phyloP scores from a whole-genome alignment of 495 filamentous ascomycete species.

The Xylaria flabelliformis region DNA sequence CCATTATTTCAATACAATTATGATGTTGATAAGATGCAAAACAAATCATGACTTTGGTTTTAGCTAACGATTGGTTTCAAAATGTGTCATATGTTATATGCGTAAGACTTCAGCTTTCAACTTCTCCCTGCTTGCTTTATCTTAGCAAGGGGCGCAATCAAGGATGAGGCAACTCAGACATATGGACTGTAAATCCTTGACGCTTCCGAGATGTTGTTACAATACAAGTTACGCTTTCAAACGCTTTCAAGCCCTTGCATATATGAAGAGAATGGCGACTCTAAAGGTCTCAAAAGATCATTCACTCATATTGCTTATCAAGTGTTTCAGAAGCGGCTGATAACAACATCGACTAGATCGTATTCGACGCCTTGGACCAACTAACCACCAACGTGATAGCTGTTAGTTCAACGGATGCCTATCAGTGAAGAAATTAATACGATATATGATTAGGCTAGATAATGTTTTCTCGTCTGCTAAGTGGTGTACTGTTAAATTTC shows the following conservation, averaged over 20 bases:
- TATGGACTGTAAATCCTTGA: no score
- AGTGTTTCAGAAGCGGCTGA: not conserved
- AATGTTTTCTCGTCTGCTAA: no score
- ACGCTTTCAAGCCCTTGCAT: no score
- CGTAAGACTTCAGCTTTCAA: no score
- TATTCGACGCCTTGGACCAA: not conserved
- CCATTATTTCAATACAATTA: no score
- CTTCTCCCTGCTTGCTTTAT: no score
- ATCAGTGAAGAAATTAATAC: not conserved
- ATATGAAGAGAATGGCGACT: not conserved
- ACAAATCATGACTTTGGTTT: not conserved
- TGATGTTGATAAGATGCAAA: not conserved
- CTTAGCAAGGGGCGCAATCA: no score
- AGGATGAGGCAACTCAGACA: no score
- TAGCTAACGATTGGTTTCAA: not conserved
- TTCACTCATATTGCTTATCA: not conserved
- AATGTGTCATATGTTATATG: no score
- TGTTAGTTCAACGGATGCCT: not conserved
- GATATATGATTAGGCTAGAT: no score
- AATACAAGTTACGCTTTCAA: no score
- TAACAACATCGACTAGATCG: not conserved
- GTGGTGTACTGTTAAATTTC: not conserved
- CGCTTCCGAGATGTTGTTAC: no score
- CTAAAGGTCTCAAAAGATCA: not conserved
- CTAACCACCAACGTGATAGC: not conserved